These are phyloP conservation scores for Cystobasidium tubakii DNA, from an alignment of 768 basidiomycete genomes.

Conservation along the genomic window DNA sequence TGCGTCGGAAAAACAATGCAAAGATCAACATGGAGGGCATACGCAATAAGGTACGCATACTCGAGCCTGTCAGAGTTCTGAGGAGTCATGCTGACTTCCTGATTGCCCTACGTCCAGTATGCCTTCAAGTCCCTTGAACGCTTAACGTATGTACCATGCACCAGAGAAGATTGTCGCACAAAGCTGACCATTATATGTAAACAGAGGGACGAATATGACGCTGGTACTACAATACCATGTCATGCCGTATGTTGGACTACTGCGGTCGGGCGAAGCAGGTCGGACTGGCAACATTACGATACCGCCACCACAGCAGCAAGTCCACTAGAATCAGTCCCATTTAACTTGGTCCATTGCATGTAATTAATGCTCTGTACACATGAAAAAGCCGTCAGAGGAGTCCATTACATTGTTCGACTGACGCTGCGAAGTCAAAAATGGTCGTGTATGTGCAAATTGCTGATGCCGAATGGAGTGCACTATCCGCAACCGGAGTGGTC, in stretches of 20 bases:
- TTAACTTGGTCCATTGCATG: neutral
- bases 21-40: constrained; percentile 58
- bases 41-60: constrained; percentile 60
- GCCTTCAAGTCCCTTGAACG: constrained; percentile 11
- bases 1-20: constrained; percentile 72
- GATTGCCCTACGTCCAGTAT: neutral
- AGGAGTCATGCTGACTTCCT: constrained; percentile 57
- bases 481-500: too few relatives aligned
- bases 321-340: neutral
- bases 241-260: constrained; percentile 79
- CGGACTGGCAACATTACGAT: constrained; percentile 49
- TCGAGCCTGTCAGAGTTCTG: too few relatives aligned
- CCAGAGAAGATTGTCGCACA: neutral
- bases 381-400: neutral
- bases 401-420: neutral
- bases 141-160: neutral
- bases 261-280: constrained; percentile 70
- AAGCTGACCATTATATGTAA: neutral
- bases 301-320: constrained; percentile 36
- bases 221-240: constrained; percentile 79
- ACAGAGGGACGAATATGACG: constrained; percentile 55
- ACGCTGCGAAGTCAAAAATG: too few relatives aligned
- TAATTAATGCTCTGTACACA: neutral
- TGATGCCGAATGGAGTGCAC: too few relatives aligned
- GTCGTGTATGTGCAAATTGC: too few relatives aligned